A percentile compares a stretch with the other conserved stretches of the same genome.
Conservation (phyloP, 192 early-diverging fungal genomes). For the Coemansia sp. region DNA sequence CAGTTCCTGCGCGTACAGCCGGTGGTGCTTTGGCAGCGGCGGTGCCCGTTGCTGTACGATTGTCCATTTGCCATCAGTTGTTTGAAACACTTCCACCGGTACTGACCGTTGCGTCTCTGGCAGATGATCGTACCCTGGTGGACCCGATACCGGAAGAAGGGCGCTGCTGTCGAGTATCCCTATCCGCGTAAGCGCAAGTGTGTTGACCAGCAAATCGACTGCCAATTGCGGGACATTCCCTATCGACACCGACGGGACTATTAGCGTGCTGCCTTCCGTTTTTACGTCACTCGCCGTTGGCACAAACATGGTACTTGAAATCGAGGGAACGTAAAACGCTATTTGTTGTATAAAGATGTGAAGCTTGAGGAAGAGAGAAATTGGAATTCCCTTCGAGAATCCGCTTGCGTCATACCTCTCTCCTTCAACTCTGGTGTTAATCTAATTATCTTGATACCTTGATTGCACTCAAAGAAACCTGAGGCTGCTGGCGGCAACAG, state of each 20-base stretch:
- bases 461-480: no score
- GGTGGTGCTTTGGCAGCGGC: conserved; percentile 56
- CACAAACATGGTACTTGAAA: not conserved
- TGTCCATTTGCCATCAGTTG: conserved; percentile 65
- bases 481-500: no score
- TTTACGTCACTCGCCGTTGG: not conserved
- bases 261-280: conserved; percentile 31
- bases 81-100: conserved; percentile 66
- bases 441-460: no score
- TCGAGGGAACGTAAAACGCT: not conserved
- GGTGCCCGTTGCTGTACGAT: conserved; percentile 74
- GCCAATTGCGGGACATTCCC: conserved; percentile 80
- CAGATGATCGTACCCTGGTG: conserved; percentile 48
- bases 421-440: no score
- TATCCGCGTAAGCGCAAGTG: conserved; percentile 60
- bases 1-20: conserved; percentile 57
- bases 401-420: no score
- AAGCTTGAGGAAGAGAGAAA: not conserved
- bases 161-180: conserved; percentile 65
- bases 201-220: conserved; percentile 70
- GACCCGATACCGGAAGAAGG: conserved; percentile 64
- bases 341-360: not conserved
- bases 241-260: conserved; percentile 70
- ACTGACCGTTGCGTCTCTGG: conserved; percentile 13
- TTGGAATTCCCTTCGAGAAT: no score